Evolutionary conservation across 2,329 filamentous ascomycete genomes (phyloP), one percentile per base, ranked within the genome.

Genomic region (Aspergillus chevalieri): DNA sequence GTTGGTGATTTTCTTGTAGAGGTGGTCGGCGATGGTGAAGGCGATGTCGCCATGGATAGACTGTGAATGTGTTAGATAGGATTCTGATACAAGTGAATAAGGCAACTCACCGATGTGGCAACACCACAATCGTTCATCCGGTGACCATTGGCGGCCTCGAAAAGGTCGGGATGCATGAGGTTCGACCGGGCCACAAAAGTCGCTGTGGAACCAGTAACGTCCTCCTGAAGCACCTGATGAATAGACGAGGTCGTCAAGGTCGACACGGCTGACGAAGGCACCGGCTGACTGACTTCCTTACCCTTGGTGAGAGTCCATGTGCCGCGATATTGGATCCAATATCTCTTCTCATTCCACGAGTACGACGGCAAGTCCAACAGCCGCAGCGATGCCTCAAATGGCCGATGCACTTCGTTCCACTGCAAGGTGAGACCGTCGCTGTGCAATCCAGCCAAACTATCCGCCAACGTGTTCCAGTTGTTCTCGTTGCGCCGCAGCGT

Each of bases 251-350:
- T 46, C 39, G 19, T 52, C 39, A 30, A 36, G 15, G 19, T 45
- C 34, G n/a, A 48, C 43, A 30, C 49, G 9, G 9, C 26, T 4
- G 26, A 28, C 43, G 8, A 50, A 34, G 42, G 43, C 36, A 10
- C 50, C 51, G 5, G 48, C 43, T 15, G n/a, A 5, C n/a, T 39
- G 8, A 38, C 28, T 14, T 52, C 50, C 51, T 86, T 80, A 48
- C 76, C 84, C 74, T 90, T 90, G 52, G 78, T 82, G 34, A 89
- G 69, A 28, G 76, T 80, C 84, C 85, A 90, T 66, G 89, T 83
- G 53, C 87, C 84, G 53, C 77, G 74, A 65, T 87, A 87, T 61
- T 83, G 81, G 15, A 87, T 75, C 84, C 84, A 87, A 69, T 88
- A 87, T 57, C 80, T 82, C 74, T 87, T 87, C 54, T 81, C 73